phyloP scores from a whole-genome alignment of 495 filamentous ascomycete species.

The Podospora anserina region DNA sequence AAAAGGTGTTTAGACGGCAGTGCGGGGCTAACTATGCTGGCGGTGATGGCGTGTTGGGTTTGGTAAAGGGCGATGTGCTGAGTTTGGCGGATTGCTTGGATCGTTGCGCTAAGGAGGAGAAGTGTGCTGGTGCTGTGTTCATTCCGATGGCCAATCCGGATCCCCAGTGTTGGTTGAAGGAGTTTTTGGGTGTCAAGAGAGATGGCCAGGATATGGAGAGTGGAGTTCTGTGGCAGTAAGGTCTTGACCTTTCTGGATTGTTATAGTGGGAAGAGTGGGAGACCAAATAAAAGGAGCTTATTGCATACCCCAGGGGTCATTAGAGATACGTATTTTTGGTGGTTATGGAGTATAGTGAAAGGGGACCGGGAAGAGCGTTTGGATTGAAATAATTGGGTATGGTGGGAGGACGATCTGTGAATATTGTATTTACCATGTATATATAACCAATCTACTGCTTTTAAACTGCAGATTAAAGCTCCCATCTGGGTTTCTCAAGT shows the following conservation, averaged over 20 bases:
- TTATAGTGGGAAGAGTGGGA: background rate
- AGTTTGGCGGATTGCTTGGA: slow-evolving; percentile 21
- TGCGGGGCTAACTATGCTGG: slow-evolving; percentile 19
- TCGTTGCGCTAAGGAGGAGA: slow-evolving; percentile 14
- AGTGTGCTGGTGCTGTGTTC: slow-evolving; percentile 24
- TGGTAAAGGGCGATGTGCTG: background rate
- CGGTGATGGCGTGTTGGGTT: slow-evolving; percentile 21
- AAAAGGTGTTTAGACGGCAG: slow-evolving; percentile 14
- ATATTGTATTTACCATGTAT: background rate
- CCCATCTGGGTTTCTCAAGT: no score
- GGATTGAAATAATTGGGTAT: background rate
- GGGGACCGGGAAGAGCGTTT: background rate
- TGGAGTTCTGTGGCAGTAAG: slow-evolving; percentile 19
- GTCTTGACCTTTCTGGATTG: background rate
- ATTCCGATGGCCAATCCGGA: background rate
- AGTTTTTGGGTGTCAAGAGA: slow-evolving; percentile 17
- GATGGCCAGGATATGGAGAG: slow-evolving; percentile 5
- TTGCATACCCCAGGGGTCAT: background rate
- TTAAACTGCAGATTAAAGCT: no score
- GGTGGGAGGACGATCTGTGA: background rate
- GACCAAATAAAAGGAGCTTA: background rate
- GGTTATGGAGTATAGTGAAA: no score
- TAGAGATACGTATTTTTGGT: background rate
- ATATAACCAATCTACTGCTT: background rate
- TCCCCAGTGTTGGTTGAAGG: slow-evolving; percentile 26